Base-by-base conservation (phyloP, 768 basidiomycete genomes). In the Lanmaoa rubissima region DNA sequence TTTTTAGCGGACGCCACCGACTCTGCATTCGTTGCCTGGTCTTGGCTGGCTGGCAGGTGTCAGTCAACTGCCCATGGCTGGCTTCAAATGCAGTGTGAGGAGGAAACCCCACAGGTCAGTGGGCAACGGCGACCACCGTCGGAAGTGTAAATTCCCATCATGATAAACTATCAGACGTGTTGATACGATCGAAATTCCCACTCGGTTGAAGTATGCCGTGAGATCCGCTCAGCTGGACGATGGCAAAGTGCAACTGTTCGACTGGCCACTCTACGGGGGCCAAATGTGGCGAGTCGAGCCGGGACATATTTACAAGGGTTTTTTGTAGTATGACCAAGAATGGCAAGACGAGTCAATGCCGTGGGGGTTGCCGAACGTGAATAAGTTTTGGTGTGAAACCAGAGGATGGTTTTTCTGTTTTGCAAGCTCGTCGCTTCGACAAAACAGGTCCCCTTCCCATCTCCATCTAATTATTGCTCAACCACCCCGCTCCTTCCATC, bases 391-490 rank as follows among this genome's bases (percentile, higher is more conserved):
- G 48, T 54, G 58, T 51, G 53, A 57, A 51, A 64, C 44, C 36
- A 28, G 32, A 26, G 19, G 12, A 24, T 44, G 2, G 36, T 56
- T 67, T 69, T 57, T 64, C 60, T 36, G 50, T 50, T 47, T 55
- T 58, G 48, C 49, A 26, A 31, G 49, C 36, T 28, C 28, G 40
- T 46, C 44, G 56, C 54, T 51, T 49, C 47, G 47, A 21, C 35
- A 16, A 24, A 34, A 48, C 47, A 26, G 26, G n/a, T 39, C 24
- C 21, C 34, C 17, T 59, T 51, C 58, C 55, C 69, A 58, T 64
- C 60, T 53, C 61, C 61, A 36, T 54, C 67, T 66, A 68, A 62
- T 64, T 66, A 64, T 68, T 62, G 54, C 61, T 48, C 56, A 55
- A 50, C 46, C 62, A 41, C 49, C 21, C 61, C 68, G 57, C 63